Conservation (phyloP, 257 asterid genomes). For the Nicotiana attenuata region DNA sequence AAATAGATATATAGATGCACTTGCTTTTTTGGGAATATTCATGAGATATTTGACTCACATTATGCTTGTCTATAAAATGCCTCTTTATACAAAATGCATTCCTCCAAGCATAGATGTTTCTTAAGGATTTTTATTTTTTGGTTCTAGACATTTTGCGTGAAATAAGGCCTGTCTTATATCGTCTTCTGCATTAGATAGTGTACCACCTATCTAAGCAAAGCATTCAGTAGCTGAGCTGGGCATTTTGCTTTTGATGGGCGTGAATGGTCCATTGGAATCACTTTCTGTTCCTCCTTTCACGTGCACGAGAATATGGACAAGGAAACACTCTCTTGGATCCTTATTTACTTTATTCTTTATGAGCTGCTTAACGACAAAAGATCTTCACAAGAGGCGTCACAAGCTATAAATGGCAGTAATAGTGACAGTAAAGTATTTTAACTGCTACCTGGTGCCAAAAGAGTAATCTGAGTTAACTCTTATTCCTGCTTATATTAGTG, state of each 20-base stretch:
- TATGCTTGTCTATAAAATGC: background rate
- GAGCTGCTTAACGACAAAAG: background rate
- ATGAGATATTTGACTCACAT: background rate
- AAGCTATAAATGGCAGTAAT: background rate
- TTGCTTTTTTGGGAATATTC: background rate
- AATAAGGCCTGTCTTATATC: background rate
- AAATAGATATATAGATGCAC: background rate
- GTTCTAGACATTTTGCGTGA: background rate
- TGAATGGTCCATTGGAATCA: background rate
- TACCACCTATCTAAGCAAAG: background rate
- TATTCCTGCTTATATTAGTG: background rate
- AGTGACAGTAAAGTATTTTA: background rate
- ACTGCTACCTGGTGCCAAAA: background rate
- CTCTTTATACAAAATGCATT: background rate
- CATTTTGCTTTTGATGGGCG: background rate
- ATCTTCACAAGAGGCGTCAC: background rate
- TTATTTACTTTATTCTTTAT: background rate
- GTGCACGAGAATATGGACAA: background rate
- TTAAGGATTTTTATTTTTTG: background rate
- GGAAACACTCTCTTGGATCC: background rate
- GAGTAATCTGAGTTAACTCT: background rate
- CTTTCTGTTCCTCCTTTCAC: constrained; percentile 1
- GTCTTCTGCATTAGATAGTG: background rate
- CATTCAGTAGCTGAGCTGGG: background rate
- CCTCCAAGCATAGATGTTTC: background rate